A percentile compares a stretch with the other conserved stretches of the same genome.
Evolutionary conservation across 495 filamentous ascomycete genomes (phyloP).

Genomic region (Podospora pseudopauciseta): DNA sequence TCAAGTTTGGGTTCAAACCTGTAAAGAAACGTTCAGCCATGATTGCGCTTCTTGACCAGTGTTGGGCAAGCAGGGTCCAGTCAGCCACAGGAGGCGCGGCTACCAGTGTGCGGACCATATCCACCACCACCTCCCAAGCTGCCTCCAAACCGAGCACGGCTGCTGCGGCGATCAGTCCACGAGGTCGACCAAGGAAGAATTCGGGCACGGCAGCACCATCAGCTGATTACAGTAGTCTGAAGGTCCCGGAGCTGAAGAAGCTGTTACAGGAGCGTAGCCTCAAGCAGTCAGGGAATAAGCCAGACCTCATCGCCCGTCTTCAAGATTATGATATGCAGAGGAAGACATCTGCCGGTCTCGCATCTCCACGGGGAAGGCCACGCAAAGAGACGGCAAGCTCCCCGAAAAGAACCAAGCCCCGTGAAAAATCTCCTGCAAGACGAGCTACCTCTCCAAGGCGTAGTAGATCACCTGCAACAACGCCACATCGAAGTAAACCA

Average conservation of each 20-base stretch:
- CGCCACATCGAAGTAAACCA: slow-evolving; percentile 21
- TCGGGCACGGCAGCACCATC: not conserved
- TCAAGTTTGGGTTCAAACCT: slow-evolving; percentile 69
- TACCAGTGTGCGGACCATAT: not conserved
- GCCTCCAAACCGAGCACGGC: not conserved
- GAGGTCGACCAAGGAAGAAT: slow-evolving; percentile 46
- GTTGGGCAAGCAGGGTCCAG: slow-evolving; percentile 57
- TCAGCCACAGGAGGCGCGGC: slow-evolving; percentile 1
- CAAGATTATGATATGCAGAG: slow-evolving; percentile 1
- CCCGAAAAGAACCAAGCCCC: slow-evolving; percentile 10
- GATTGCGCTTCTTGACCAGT: slow-evolving; percentile 68
- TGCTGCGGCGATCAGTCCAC: slow-evolving; percentile 30
- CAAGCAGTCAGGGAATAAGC: slow-evolving; percentile 1
- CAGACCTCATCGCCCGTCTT: slow-evolving; percentile 1
- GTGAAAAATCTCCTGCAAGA: slow-evolving; percentile 5
- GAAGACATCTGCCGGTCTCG: not conserved
- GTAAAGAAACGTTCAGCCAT: slow-evolving; percentile 66
- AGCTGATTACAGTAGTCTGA: not conserved
- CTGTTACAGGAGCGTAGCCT: slow-evolving; percentile 3
- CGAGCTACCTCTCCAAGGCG: slow-evolving; percentile 13
- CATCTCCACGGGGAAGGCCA: slow-evolving; percentile 19
- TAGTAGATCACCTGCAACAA: slow-evolving; percentile 9
- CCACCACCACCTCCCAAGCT: slow-evolving; percentile 22
- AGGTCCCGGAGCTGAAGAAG: slow-evolving; percentile 5
- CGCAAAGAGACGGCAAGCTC: slow-evolving; percentile 21